Evolutionary conservation across 2,329 filamentous ascomycete genomes (phyloP), one percentile per base, ranked within the genome.

Genomic region (Monilinia aucupariae): DNA sequence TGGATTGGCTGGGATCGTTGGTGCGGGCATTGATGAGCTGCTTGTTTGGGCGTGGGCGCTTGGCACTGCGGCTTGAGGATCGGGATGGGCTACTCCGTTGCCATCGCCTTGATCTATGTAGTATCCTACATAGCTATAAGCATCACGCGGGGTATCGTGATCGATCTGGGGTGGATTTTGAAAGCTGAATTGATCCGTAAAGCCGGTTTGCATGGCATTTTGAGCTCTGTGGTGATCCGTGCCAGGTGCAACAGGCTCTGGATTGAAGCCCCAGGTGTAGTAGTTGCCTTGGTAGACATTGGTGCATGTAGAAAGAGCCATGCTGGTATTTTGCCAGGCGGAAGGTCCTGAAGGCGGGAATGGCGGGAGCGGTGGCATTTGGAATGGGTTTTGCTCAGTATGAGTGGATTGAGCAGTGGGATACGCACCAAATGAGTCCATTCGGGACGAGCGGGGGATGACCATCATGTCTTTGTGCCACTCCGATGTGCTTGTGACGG

Each of bases 381-480:
- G 20, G 2, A 25, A 22, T 34, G 13, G 9, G 47, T 58, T 20
- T 22, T 45, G 34, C 8, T 34, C 27, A 8, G 9, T 7, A 32
- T 41, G 7, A 4, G 45, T 32, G 25, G 27, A 39, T 22, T 45
- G 53, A 8, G 25, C 41, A 15, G 8, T 32, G 30, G 54, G 54
- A 27, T 56, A 47, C 10, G 22, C 54, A 34, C 54, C 54, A 41
- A 56, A 34, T 30, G 9, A 22, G n/a, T 17, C 20, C 54, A 56
- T 56, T 34, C 27, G 30, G 32, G 27, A 6, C n/a, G 43, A 45
- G 20, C 20, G 41, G 9, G 41, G 54, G 4, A 56, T 56, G 12
- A 56, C 25, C 54, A 47, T 58, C 54, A 58, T 34, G 22, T 47
- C 43, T 25, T 43, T 41, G n/a, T 58, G n/a, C 41, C 34, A 47